Evolutionary conservation across 116 monocot species (phyloP).

Genomic region (Zostera marina): DNA sequence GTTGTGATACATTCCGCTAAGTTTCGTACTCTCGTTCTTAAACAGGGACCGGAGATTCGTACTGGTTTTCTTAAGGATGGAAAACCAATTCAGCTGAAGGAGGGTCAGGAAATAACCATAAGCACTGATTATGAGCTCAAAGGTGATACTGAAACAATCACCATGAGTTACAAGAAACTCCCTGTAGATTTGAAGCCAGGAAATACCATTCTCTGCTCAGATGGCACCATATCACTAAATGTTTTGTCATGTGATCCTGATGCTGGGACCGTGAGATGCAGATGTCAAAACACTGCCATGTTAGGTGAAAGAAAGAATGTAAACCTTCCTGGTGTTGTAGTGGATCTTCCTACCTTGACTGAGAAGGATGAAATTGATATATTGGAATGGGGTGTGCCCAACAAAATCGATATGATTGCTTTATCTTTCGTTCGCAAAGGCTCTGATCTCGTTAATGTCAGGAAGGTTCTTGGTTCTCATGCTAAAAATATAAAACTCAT

Average conservation of each 20-base stretch:
- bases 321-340: slow-evolving; percentile 42
- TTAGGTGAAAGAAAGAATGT: slow-evolving; percentile 57
- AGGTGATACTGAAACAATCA: slow-evolving; percentile 29
- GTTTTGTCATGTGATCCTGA: slow-evolving; percentile 34
- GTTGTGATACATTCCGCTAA: neutral
- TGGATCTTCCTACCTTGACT: slow-evolving; percentile 45
- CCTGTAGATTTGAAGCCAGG: slow-evolving; percentile 32
- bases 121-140: slow-evolving; percentile 38
- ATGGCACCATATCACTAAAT: slow-evolving; percentile 35
- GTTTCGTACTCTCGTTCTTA: neutral
- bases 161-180: slow-evolving; percentile 48
- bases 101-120: slow-evolving; percentile 36
- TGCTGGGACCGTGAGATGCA: slow-evolving; percentile 24
- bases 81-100: slow-evolving; percentile 32
- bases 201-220: slow-evolving; percentile 28
- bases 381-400: slow-evolving; percentile 39
- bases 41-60: slow-evolving; percentile 43
- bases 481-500: slow-evolving; percentile 32
- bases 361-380: slow-evolving; percentile 52
- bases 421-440: slow-evolving; percentile 34
- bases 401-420: slow-evolving; percentile 41
- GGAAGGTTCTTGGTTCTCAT: slow-evolving; percentile 33
- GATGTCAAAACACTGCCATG: slow-evolving; percentile 27
- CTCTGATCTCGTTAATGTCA: slow-evolving; percentile 37
- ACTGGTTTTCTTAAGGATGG: slow-evolving; percentile 49